Evolutionary conservation across 306 rosid species (phyloP).

Genomic region (Sesbania bispinosa): DNA sequence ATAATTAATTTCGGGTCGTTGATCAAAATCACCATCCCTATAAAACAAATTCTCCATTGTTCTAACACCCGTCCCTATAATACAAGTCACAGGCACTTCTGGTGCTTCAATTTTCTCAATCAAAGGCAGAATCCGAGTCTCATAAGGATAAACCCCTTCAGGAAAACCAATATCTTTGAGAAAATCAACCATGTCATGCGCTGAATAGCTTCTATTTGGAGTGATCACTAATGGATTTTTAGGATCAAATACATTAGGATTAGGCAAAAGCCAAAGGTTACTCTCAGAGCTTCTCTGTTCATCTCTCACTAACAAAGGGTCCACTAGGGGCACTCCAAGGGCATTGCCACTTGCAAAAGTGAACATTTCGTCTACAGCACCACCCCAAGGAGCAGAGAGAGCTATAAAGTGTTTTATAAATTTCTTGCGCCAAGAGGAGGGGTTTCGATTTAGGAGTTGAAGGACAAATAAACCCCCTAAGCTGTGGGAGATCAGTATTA

Average conservation of each 20-base stretch:
- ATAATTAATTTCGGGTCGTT: conserved; percentile 49
- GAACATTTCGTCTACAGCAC: conserved; percentile 62
- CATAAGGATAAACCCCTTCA: conserved; percentile 60
- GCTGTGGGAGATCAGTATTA: conserved; percentile 78
- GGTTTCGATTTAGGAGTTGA: conserved; percentile 66
- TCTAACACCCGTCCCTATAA: conserved; percentile 58
- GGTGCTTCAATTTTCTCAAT: conserved; percentile 50
- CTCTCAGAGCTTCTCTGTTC: conserved; percentile 90
- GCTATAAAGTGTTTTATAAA: conserved; percentile 73
- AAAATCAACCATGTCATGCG: conserved; percentile 50
- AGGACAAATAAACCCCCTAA: conserved; percentile 71
- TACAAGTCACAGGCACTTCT: conserved; percentile 63
- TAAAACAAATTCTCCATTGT: conserved; percentile 66
- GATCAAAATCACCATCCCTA: conserved; percentile 52
- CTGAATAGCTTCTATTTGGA: conserved; percentile 45
- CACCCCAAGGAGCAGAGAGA: conserved; percentile 87
- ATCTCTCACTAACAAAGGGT: conserved; percentile 64
- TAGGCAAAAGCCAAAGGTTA: conserved; percentile 84
- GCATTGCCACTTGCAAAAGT: conserved; percentile 85
- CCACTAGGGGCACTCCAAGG: conserved; percentile 73
- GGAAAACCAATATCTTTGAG: conserved; percentile 64
- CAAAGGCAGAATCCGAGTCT: conserved; percentile 52
- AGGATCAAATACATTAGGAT: conserved; percentile 49
- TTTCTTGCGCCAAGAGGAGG: conserved; percentile 54
- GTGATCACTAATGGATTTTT: conserved; percentile 49